Conservation (phyloP, 1,139 yeast species). For the Kurtzmaniella natalensis region DNA sequence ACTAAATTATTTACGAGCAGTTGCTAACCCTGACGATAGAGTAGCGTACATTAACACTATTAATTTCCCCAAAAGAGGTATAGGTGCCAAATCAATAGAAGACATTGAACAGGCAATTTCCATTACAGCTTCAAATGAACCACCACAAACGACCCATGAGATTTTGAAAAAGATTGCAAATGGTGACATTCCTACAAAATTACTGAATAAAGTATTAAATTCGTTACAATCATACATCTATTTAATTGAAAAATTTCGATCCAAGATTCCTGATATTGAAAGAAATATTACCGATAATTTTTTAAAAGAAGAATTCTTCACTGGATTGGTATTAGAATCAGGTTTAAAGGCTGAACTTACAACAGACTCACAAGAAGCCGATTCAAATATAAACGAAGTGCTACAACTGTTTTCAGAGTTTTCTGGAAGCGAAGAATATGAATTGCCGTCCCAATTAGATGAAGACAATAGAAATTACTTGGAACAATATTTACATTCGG, state of each 20-base stretch:
- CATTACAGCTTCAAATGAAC: constrained; percentile 3
- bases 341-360: constrained; percentile 29
- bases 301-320: constrained; percentile 18
- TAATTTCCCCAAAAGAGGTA: constrained; percentile 59
- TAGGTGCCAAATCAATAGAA: constrained; percentile 59
- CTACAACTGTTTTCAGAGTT: constrained; percentile 37
- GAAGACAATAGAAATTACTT: constrained; percentile 30
- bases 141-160: constrained; percentile 1
- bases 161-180: constrained; percentile 1
- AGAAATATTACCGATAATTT: no score
- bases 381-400: constrained; percentile 42
- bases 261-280: constrained; percentile 8
- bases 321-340: constrained; percentile 21
- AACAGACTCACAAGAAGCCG: constrained; percentile 20
- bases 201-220: constrained; percentile 12
- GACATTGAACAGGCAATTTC: constrained; percentile 23
- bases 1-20: constrained; percentile 59
- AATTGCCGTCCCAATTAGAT: constrained; percentile 37
- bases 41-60: constrained; percentile 57
- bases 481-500: constrained; percentile 52
- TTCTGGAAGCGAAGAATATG: constrained; percentile 46
- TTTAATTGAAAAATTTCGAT: constrained; percentile 26
- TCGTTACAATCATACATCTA: constrained; percentile 24
- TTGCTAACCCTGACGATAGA: constrained; percentile 53
- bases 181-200: constrained; percentile 6